These are phyloP conservation scores for Aspergillus fumigatus DNA, from an alignment of 2,329 filamentous ascomycete species.

Conservation along the genomic window DNA sequence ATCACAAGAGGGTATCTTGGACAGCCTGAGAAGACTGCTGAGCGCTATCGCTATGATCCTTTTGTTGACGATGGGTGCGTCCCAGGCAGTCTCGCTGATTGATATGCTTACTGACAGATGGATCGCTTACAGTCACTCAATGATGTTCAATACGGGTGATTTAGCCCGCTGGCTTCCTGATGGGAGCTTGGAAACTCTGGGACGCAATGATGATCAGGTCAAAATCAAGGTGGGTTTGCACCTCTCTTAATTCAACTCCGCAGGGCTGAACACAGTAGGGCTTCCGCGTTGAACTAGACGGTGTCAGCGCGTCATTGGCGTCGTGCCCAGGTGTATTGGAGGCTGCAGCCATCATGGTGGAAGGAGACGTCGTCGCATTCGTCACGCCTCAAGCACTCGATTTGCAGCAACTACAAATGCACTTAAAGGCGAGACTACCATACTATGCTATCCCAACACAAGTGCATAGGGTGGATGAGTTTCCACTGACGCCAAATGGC, in stretches of 20 bases:
- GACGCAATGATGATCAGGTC: conserved; percentile 8
- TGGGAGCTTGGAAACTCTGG: conserved; percentile 5
- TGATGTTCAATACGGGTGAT: conserved; percentile 11
- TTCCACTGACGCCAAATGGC: conserved; percentile 7
- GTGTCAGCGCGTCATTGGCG: conserved; percentile 5
- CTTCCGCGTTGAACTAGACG: conserved; percentile 9
- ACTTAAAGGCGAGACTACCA: background rate
- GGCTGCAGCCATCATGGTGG: conserved; percentile 4
- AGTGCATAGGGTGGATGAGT: background rate
- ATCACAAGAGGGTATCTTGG: conserved; percentile 6
- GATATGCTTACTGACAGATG: background rate
- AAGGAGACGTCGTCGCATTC: conserved; percentile 3
- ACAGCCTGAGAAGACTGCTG: conserved; percentile 4
- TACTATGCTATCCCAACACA: conserved; percentile 7
- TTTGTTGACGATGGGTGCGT: conserved; percentile 7
- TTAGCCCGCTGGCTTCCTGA: conserved; percentile 7
- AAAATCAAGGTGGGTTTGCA: conserved; percentile 2
- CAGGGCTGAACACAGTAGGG: conserved; percentile 2
- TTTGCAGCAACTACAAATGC: background rate
- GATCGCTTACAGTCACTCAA: background rate
- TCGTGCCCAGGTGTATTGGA: conserved; percentile 1
- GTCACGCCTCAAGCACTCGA: background rate
- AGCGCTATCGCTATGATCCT: conserved; percentile 4
- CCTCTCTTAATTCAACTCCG: background rate
- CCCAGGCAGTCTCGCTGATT: background rate